phyloP scores from a whole-genome alignment of 495 filamentous ascomycete species.

The Chaetomidium leptoderma region DNA sequence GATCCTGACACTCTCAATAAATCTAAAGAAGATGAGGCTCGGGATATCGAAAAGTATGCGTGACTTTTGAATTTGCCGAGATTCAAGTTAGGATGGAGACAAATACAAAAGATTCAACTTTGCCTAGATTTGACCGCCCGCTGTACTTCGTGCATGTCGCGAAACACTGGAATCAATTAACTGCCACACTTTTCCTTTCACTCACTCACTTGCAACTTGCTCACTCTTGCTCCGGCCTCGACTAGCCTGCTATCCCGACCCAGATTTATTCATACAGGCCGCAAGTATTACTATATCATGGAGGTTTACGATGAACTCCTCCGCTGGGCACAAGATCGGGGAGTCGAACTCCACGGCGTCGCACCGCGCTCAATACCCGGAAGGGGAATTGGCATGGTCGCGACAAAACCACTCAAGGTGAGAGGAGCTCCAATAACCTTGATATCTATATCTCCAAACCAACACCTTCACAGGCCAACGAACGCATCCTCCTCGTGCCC shows the following conservation, averaged over 20 bases:
- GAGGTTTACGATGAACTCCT: constrained; percentile 49
- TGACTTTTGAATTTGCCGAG: too few relatives aligned
- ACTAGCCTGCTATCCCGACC: not conserved
- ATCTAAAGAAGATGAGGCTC: too few relatives aligned
- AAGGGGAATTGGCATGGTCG: constrained; percentile 70
- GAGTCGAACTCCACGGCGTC: constrained; percentile 58
- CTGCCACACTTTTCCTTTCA: too few relatives aligned
- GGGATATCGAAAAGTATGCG: too few relatives aligned
- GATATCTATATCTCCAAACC: not conserved
- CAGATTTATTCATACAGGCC: too few relatives aligned
- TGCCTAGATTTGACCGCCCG: too few relatives aligned
- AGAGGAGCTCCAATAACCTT: not conserved
- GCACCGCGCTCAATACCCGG: constrained; percentile 55
- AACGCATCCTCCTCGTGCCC: constrained; percentile 61
- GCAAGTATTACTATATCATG: constrained; percentile 19
- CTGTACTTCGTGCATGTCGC: too few relatives aligned
- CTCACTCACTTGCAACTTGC: too few relatives aligned
- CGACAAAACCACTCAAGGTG: constrained; percentile 61
- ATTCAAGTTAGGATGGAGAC: too few relatives aligned
- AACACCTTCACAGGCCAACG: constrained; percentile 40
- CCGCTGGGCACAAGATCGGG: constrained; percentile 57
- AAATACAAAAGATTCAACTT: too few relatives aligned
- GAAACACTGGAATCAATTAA: too few relatives aligned
- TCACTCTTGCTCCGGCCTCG: not conserved
- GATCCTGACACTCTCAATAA: too few relatives aligned